Evolutionary conservation across 257 asterid genomes (phyloP), one percentile per base, ranked within the genome.

Genomic region (Nicotiana attenuata): DNA sequence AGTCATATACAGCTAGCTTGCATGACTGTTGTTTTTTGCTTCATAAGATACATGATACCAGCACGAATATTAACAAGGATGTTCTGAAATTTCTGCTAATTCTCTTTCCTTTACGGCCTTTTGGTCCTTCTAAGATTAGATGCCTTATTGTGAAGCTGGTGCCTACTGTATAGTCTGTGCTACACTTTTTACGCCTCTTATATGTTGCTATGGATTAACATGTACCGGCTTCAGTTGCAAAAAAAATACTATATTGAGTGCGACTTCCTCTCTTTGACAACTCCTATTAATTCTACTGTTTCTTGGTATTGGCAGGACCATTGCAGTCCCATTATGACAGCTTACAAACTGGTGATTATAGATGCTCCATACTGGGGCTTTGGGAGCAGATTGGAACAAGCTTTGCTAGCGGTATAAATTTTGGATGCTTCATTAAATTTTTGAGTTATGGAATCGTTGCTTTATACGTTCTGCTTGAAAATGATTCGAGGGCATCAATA

Each of bases 341-440:
- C 97, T 57, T 93, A 93, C 94, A 95, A 95, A 67, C 91, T 95
- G 92, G 98, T 95, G 81, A 93, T 97, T 9, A 55, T 95, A 82
- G 94, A 95, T 81, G 97, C 79, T 66, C 99, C 97, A 11, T 95
- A 91, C 78, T 95, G 97, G 97, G 99, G 98, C 64, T 95, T 91
- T 63, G 98, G 99, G 10, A 88, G 91, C 82, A 90, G 80, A 87
- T 91, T 92, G 10, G 98, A 95, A 89, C 94, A 90, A 83, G 91
- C 98, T 83, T 83, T 95, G 75, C 77, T 92, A 56, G 91, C 96
- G 91, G 98, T 93, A 93, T 45, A 41, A 71, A 41, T 71, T 61
- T 50, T 24, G 14, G 35, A 11, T 41, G 20, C 33, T 41, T 22
- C 20, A 38, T 69, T 38, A 14, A 69, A 41, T 5, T 10, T n/a